Evolutionary conservation across 441 rosid species (phyloP).

Genomic region (Arabidopsis hybrid): DNA sequence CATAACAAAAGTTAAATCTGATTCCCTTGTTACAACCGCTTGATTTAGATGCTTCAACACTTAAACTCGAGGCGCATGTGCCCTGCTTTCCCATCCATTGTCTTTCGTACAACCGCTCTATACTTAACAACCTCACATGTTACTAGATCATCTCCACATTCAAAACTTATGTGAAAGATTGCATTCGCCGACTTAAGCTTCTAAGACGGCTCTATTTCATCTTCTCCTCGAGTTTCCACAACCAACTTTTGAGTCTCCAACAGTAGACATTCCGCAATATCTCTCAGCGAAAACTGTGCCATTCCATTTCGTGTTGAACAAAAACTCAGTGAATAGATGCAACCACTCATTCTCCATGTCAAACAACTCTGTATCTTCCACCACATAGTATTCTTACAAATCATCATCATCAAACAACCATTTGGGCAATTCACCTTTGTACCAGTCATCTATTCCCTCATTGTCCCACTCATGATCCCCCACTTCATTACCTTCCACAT

Average conservation of each 20-base stretch:
- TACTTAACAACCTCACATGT: too few relatives aligned
- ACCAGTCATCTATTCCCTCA: too few relatives aligned
- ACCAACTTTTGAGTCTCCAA: neutral
- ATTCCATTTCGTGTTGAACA: neutral
- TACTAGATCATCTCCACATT: too few relatives aligned
- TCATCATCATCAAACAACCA: too few relatives aligned
- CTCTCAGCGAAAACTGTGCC: neutral
- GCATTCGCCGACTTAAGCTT: too few relatives aligned
- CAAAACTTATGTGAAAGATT: too few relatives aligned
- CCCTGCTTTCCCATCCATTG: neutral
- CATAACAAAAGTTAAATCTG: neutral
- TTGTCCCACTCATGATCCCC: too few relatives aligned
- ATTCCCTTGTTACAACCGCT: neutral
- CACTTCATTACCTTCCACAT: too few relatives aligned
- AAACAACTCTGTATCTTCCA: neutral
- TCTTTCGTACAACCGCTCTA: too few relatives aligned
- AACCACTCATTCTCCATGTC: neutral
- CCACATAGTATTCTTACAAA: neutral
- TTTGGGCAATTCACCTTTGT: too few relatives aligned
- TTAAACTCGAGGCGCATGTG: neutral
- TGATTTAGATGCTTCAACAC: neutral
- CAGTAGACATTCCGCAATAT: neutral
- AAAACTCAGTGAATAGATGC: neutral
- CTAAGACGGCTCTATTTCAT: neutral
- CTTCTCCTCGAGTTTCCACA: neutral